Percentiles rank a stretch among this genome's conserved stretches.
phyloP scores from a whole-genome alignment of 2,329 filamentous ascomycete species.

The Microdochium trichocladiopsis region DNA sequence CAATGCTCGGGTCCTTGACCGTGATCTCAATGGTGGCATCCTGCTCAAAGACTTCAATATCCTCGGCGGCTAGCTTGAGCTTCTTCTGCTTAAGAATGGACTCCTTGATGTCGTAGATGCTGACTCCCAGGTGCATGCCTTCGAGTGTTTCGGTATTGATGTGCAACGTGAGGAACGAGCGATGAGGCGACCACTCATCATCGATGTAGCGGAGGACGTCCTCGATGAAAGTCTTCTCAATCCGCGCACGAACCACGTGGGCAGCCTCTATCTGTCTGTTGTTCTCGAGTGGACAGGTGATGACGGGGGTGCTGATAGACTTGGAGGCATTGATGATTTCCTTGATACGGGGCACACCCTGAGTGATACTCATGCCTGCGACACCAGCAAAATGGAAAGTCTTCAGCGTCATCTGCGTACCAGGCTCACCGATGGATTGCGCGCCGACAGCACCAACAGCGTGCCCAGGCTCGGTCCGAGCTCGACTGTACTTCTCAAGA shows the following conservation, averaged over 20 bases:
- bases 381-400: slow-evolving; percentile 99
- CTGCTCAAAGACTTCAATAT: slow-evolving; percentile 52
- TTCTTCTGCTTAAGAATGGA: slow-evolving; percentile 79
- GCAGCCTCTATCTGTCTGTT: slow-evolving; percentile 69
- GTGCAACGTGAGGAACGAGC: slow-evolving; percentile 71
- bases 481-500: slow-evolving; percentile 82
- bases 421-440: slow-evolving; percentile 95
- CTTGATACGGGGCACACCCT: slow-evolving; percentile 99
- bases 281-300: slow-evolving; percentile 78
- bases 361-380: slow-evolving; percentile 97
- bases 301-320: slow-evolving; percentile 87
- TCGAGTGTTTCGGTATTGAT: slow-evolving; percentile 75
- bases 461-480: slow-evolving; percentile 88
- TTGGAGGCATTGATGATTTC: slow-evolving; percentile 99
- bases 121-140: slow-evolving; percentile 76
- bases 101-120: slow-evolving; percentile 61
- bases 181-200: slow-evolving; percentile 76
- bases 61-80: slow-evolving; percentile 63
- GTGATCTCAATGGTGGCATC: slow-evolving; percentile 63
- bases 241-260: slow-evolving; percentile 84
- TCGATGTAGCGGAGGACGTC: slow-evolving; percentile 78
- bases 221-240: slow-evolving; percentile 87
- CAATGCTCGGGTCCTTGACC: slow-evolving; percentile 50
- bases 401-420: slow-evolving; percentile 98
- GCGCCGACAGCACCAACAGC: slow-evolving; percentile 94